Evolutionary conservation across 768 basidiomycete genomes (phyloP).

Genomic region (Tricholoma hemisulphureum): DNA sequence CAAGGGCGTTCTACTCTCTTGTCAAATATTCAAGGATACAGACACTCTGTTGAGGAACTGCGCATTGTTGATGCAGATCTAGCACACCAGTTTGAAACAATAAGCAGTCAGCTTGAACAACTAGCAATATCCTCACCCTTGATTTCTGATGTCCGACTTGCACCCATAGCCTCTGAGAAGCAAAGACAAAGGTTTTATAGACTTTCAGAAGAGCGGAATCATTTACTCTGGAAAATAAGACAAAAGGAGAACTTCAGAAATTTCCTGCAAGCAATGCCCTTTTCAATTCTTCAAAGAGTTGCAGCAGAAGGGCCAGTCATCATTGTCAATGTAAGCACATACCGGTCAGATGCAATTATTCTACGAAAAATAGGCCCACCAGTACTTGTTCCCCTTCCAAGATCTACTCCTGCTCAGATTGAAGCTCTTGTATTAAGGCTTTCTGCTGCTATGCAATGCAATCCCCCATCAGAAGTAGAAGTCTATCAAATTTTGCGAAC

Average conservation of each 20-base stretch:
- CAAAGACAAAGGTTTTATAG: background rate
- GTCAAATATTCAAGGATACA: background rate
- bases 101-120: background rate
- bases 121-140: background rate
- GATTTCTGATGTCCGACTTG: too few species aligned
- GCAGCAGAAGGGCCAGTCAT: conserved; percentile 1
- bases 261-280: background rate
- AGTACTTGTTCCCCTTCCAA: background rate
- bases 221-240: background rate
- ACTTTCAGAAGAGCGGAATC: background rate
- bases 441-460: too few species aligned
- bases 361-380: background rate
- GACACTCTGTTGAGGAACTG: background rate
- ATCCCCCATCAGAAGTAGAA: background rate
- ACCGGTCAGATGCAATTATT: background rate
- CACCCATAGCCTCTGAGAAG: too few species aligned
- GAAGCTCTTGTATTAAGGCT: too few species aligned
- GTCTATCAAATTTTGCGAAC: background rate
- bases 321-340: background rate
- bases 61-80: background rate
- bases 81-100: background rate
- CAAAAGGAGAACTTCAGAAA: background rate
- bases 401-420: background rate
- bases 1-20: too few species aligned
- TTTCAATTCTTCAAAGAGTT: background rate